phyloP scores from a whole-genome alignment of 2,329 filamentous ascomycete species.

The Venturia carpophila region DNA sequence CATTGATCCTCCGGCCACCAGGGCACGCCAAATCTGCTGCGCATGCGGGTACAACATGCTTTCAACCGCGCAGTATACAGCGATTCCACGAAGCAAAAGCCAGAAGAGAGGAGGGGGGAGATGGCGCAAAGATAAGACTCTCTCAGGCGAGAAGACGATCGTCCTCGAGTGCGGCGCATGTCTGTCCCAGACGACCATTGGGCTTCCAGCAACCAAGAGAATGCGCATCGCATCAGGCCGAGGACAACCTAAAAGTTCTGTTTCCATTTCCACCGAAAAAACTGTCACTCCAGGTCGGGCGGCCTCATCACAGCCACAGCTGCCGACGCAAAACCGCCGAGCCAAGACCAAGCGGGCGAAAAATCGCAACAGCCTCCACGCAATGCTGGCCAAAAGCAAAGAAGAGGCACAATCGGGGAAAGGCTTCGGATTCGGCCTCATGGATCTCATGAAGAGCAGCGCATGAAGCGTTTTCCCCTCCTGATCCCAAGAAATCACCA shows the following conservation, averaged over 20 bases:
- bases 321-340: not conserved
- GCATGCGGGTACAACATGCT: constrained; percentile 33
- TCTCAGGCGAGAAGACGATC: not conserved
- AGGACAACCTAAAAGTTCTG: no score
- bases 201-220: not conserved
- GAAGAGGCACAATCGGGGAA: constrained; percentile 30
- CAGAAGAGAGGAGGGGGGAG: not conserved
- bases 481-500: not conserved
- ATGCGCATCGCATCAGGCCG: not conserved
- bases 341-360: constrained; percentile 45
- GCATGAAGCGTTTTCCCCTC: not conserved
- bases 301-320: constrained; percentile 3
- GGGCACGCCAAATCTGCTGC: constrained; percentile 29
- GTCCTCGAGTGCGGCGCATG: constrained; percentile 10
- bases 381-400: constrained; percentile 43
- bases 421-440: constrained; percentile 40
- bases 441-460: constrained; percentile 47
- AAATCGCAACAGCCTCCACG: constrained; percentile 47
- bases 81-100: constrained; percentile 23
- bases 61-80: not conserved
- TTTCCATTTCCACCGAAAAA: no score
- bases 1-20: constrained; percentile 26
- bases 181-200: not conserved
- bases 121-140: constrained; percentile 25
- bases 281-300: not conserved